Conservation (phyloP, 768 basidiomycete genomes). For the Hygrophoropsis aurantiaca region DNA sequence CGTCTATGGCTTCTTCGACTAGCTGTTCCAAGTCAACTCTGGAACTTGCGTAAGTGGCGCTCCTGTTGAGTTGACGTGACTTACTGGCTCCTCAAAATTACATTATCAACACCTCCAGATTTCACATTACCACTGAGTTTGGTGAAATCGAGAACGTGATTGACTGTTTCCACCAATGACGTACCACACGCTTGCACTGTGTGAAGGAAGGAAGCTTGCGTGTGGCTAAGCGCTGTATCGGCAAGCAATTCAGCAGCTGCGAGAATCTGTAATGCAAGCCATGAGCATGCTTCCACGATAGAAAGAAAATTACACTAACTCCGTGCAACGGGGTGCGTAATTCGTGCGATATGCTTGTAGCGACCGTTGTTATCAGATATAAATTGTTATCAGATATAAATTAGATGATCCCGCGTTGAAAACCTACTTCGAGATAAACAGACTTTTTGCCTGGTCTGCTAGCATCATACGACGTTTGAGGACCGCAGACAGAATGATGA, state of each 20-base stretch:
- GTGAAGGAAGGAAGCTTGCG: slow-evolving; percentile 84
- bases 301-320: slow-evolving; percentile 38
- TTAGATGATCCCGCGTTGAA: too few species aligned
- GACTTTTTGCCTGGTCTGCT: slow-evolving; percentile 90
- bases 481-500: slow-evolving; percentile 91
- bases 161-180: slow-evolving; percentile 94
- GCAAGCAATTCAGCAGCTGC: slow-evolving; percentile 90
- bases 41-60: neutral
- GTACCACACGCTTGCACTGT: slow-evolving; percentile 95
- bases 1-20: slow-evolving; percentile 88
- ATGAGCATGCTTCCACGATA: neutral
- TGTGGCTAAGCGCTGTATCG: slow-evolving; percentile 79
- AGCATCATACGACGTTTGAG: slow-evolving; percentile 90
- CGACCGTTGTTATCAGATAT: too few species aligned
- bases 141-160: slow-evolving; percentile 95
- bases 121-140: slow-evolving; percentile 88
- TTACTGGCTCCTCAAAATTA: slow-evolving; percentile 66
- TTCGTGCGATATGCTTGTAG: slow-evolving; percentile 93
- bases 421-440: slow-evolving; percentile 87
- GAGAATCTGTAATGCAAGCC: slow-evolving; percentile 54
- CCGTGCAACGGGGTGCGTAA: slow-evolving; percentile 91
- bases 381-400: too few species aligned
- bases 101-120: slow-evolving; percentile 74
- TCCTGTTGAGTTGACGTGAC: too few species aligned
- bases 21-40: slow-evolving; percentile 78